Base-by-base conservation (phyloP, 202 grass and related monocot genomes). In the Bolboschoenoplectus hybrid region DNA sequence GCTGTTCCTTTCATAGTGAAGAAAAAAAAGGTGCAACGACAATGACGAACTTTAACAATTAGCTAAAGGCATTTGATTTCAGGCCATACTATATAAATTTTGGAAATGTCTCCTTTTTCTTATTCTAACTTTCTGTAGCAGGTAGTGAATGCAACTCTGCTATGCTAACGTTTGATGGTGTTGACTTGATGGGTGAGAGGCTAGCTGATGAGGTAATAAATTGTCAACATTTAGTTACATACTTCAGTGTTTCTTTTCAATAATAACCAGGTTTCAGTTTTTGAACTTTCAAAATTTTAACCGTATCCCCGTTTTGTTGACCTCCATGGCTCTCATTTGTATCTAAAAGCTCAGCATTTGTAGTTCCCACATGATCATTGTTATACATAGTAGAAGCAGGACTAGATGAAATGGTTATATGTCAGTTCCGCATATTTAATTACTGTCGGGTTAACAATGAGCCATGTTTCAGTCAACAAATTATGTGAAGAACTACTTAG, bases 111-210 rank as follows among this genome's bases (percentile, higher is more conserved):
- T 17, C 11, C 3, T n/a, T 80, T 56, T 38, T 74, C 56, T 83
- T 53, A 51, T 67, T 43, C 34, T 49, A n/a, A 76, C 56, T 72
- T 89, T 93, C 78, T 74, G 50, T 36, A 87, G 69, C 91, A 98
- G 96, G 93, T 85, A 98, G 96, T 88, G 84, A 96, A 68, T 94
- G 96, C 74, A 98, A 98, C 87, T 96, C 96, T 67, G 93, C 90
- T 71, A 94, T 88, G 16, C 89, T 95, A 79, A 98, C 96, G 85
- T 98, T 98, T 87, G 96, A 98, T 1, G 96, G 96, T 76, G 96
- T 98, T 85, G 96, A 98, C 81, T 86, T 94, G 89, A 98, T 98
- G 96, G 96, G 96, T 51, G 96, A 98, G 88, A 94, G 96, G 74
- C 86, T 98, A 86, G 93, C 93, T 3, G 87, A 96, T 14, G 96